Evolutionary conservation across 2,329 filamentous ascomycete species (phyloP), one percentile per base, ranked within the genome.

Genomic region (Raffaelea albimanens): DNA sequence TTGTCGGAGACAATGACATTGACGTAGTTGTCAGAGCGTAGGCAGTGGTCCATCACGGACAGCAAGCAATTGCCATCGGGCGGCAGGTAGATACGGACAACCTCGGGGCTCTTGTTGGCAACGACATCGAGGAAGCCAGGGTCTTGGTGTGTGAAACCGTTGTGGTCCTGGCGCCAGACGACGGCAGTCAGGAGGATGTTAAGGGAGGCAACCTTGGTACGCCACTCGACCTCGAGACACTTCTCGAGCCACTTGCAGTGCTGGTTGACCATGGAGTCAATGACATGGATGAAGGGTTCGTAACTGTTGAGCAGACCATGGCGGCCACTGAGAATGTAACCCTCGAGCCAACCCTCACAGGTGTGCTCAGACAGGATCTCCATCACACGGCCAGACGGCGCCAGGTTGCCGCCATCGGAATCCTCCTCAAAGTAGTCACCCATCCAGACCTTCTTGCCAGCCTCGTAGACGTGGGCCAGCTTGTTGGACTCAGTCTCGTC

Each of bases 231-330:
- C 59, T 89, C 85, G n/a, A 81, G 69, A 54, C 80, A 85, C 67
- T 89, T 90, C 63, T 90, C 85, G 44, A 89, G 75, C 85, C 85
- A 89, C 63, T 90, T 90, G 70, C 83, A 87, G 66, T 90, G 85
- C 67, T 75, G 85, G 62, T 87, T 88, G 51, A 90, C 85, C 85
- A 90, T 90, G 1, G 82, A 87, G 63, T 89, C 84, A 57, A 90
- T 87, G 57, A 90, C 79, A 59, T 89, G 84, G 50, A 89, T 85
- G 60, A 90, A 90, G 0, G 85, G 83, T 63, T 90, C 85, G 66
- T 90, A 90, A 60, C 80, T 85, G 72, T 88, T 89, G 50, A 90
- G 74, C 50, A 90, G 61, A 13, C 85, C 85, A 54, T 89, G 85
- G 5, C 85, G 76, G 23, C 85, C 85, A 47, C 79, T 86, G 3